These are phyloP conservation scores for Hebeloma cylindrosporum DNA, from an alignment of 768 basidiomycete genomes.

Conservation along the genomic window DNA sequence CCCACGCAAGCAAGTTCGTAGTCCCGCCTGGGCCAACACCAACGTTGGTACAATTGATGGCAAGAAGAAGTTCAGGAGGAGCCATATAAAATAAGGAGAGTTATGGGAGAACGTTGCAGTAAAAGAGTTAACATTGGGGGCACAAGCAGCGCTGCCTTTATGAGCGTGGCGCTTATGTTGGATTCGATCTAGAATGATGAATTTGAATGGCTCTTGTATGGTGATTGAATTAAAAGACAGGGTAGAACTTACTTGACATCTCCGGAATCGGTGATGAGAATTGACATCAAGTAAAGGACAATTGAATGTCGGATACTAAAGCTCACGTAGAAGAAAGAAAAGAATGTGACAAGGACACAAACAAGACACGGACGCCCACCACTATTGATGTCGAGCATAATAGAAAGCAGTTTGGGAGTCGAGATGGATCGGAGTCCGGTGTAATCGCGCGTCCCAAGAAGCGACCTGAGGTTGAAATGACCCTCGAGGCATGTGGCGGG, in stretches of 20 bases:
- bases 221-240: slow-evolving; percentile 18
- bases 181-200: slow-evolving; percentile 13
- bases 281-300: slow-evolving; percentile 27
- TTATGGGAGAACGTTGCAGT: slow-evolving; percentile 14
- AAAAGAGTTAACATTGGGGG: slow-evolving; percentile 11
- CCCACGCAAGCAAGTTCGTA: slow-evolving; percentile 81
- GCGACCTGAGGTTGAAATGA: slow-evolving; percentile 2
- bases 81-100: slow-evolving; percentile 32
- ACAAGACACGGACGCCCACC: slow-evolving; percentile 9
- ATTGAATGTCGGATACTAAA: slow-evolving; percentile 19
- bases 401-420: slow-evolving; percentile 12
- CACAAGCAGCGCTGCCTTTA: slow-evolving; percentile 25
- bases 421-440: slow-evolving; percentile 21
- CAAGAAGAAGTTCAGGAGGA: slow-evolving; percentile 48
- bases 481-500: slow-evolving; percentile 10
- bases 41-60: slow-evolving; percentile 67
- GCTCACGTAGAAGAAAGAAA: slow-evolving; percentile 12
- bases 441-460: slow-evolving; percentile 20
- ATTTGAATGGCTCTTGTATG: slow-evolving; percentile 16
- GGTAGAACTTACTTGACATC: slow-evolving; percentile 19
- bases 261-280: slow-evolving; percentile 8
- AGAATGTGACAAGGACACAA: slow-evolving; percentile 15
- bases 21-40: slow-evolving; percentile 81
- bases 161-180: slow-evolving; percentile 18
- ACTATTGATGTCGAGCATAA: slow-evolving; percentile 12